Evolutionary conservation across 768 basidiomycete species (phyloP).

Genomic region (Mycena sanguinolenta): DNA sequence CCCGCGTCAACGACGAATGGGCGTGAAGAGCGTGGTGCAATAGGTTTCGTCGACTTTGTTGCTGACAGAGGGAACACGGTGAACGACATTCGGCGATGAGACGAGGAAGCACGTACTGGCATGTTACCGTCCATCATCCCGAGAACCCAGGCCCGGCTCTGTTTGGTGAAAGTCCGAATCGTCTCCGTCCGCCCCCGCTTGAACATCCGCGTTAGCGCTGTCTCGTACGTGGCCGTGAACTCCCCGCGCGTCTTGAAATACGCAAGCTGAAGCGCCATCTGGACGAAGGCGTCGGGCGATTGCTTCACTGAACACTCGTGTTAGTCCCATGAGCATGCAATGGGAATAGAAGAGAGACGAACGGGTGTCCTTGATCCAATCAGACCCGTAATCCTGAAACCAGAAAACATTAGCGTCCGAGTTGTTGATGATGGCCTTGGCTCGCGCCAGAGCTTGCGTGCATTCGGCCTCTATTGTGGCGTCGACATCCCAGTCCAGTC

Average conservation of each 20-base stretch:
- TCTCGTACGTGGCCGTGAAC: slow-evolving; percentile 94
- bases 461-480: slow-evolving; percentile 69
- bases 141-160: slow-evolving; percentile 83
- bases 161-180: slow-evolving; percentile 79
- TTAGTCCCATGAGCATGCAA: neutral
- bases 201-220: slow-evolving; percentile 89
- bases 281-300: slow-evolving; percentile 87
- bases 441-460: slow-evolving; percentile 67
- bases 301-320: slow-evolving; percentile 49
- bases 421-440: slow-evolving; percentile 72
- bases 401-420: slow-evolving; percentile 89
- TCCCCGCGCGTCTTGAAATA: slow-evolving; percentile 84
- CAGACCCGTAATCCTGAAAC: slow-evolving; percentile 85
- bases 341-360: slow-evolving; percentile 42
- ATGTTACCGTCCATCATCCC: slow-evolving; percentile 71
- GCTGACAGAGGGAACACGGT: slow-evolving; percentile 43
- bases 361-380: slow-evolving; percentile 89
- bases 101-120: slow-evolving; percentile 57
- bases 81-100: neutral
- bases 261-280: slow-evolving; percentile 92
- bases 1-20: slow-evolving; percentile 80
- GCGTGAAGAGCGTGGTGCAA: slow-evolving; percentile 77
- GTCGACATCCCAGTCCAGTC: slow-evolving; percentile 84
- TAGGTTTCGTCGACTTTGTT: slow-evolving; percentile 55
- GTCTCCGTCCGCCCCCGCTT: slow-evolving; percentile 92